A percentile compares a stretch with the other conserved stretches of the same genome.
Evolutionary conservation across 495 filamentous ascomycete species (phyloP).

Genomic region (Xylaria palmicola): DNA sequence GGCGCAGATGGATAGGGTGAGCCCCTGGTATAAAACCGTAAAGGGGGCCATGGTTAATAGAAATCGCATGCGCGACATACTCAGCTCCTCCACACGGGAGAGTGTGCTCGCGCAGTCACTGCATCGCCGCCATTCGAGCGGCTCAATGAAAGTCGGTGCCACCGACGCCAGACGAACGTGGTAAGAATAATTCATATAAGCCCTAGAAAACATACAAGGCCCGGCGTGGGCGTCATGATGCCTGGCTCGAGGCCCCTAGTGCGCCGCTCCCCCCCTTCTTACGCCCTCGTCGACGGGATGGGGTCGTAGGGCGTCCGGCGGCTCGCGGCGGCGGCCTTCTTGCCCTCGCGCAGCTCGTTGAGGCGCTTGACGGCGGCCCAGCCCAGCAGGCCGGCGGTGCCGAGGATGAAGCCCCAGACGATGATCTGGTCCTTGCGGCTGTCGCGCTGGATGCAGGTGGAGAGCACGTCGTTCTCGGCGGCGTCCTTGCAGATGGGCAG

Average conservation of each 20-base stretch:
- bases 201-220: background rate
- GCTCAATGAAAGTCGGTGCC: background rate
- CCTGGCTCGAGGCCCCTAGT: too few species aligned
- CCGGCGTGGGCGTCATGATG: background rate
- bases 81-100: too few species aligned
- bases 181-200: too few species aligned
- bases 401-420: conserved; percentile 87
- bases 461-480: conserved; percentile 82
- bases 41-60: background rate
- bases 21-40: background rate
- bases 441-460: conserved; percentile 92
- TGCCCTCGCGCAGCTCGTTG: conserved; percentile 53
- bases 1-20: background rate
- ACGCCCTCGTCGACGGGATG: background rate
- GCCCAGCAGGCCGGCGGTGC: conserved; percentile 75
- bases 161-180: conserved; percentile 8
- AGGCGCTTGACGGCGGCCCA: conserved; percentile 67
- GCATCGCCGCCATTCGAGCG: too few species aligned
- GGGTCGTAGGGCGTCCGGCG: background rate
- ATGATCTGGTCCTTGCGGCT: conserved; percentile 86
- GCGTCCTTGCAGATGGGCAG: conserved; percentile 82
- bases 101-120: too few species aligned
- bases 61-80: background rate
- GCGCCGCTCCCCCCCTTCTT: too few species aligned
- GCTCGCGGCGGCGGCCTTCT: conserved; percentile 12